A percentile compares a stretch with the other conserved stretches of the same genome.
Conservation (phyloP, 352 stramenopile genomes). For the Globisporangium nunn region DNA sequence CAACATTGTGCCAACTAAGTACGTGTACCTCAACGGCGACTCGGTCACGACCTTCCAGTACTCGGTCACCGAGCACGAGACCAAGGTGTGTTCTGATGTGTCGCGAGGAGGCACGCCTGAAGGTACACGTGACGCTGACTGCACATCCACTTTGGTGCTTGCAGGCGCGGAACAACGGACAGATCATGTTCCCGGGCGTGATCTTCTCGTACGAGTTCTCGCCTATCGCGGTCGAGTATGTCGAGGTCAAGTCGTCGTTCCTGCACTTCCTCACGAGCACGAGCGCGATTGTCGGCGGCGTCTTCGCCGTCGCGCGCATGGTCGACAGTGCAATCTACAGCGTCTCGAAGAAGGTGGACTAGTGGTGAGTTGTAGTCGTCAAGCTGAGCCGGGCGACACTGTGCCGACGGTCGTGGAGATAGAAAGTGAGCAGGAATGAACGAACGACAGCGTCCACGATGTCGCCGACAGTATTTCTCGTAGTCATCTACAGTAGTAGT, state of each 20-base stretch:
- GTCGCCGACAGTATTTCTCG: background rate
- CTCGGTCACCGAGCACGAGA: constrained; percentile 81
- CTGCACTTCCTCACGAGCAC: constrained; percentile 85
- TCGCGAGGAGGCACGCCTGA: background rate
- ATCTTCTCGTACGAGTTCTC: constrained; percentile 89
- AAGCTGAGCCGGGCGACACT: background rate
- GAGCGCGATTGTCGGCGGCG: constrained; percentile 79
- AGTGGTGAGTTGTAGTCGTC: constrained; percentile 7
- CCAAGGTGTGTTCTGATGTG: constrained; percentile 15
- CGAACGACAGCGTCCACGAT: background rate
- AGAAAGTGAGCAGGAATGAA: background rate
- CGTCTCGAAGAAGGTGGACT: constrained; percentile 86
- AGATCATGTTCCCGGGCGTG: constrained; percentile 73
- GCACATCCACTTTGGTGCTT: background rate
- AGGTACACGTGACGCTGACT: background rate
- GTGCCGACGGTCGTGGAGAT: background rate
- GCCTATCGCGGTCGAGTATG: constrained; percentile 84
- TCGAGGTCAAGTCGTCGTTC: constrained; percentile 79
- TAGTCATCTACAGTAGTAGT: too few species aligned
- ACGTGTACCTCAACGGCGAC: constrained; percentile 70
- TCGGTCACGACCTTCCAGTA: constrained; percentile 81
- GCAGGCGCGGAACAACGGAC: constrained; percentile 34
- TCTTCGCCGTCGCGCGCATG: constrained; percentile 84
- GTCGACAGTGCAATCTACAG: constrained; percentile 85
- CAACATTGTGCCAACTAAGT: constrained; percentile 78